Base-by-base conservation (phyloP, 208 protist genomes). In the Crithidia brevicula region DNA sequence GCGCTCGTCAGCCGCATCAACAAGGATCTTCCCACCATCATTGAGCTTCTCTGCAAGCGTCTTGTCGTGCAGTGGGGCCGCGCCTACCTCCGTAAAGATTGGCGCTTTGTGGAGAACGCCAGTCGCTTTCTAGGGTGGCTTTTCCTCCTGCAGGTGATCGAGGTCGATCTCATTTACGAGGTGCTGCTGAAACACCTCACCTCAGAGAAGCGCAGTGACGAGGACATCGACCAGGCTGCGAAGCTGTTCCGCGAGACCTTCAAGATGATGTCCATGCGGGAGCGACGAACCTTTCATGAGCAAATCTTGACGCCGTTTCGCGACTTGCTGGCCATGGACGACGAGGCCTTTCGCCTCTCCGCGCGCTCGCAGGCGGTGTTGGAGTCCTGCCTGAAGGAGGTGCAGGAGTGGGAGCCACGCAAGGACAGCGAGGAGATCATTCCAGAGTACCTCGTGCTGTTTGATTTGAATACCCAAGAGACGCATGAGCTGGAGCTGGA, bases 1-100 rank as follows among this genome's bases (percentile, higher is more conserved):
- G 93, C 98, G 2, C 68, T 99, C 16, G 81, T 98, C 8, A 91
- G 95, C 20, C 82, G 98, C 11, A 69, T 99, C 31, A 99, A 99
- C 83, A 98, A 97, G 10, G 98, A 99, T 70, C 88, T 99, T n/a
- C 98, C 98, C 3, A 89, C 89, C 23, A 87, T 99, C 27, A 97
- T 98, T 3, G 84, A 98, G 47, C 82, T 99, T 3, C 58, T 99
- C 15, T 71, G 98, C 23, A 89, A 92, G 45, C 83, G 99, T 23
- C 81, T 99, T 8, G 82, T 98, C 13, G 67, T 93, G 42, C 80
- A 97, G 71, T 99, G 96, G 88, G 74, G 67, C 23, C 85, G 85
- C 20, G 77, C 93, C 11, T 93, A 94, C 61, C 83, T 88, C 36
- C 93, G 96, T 25, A 90, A 92, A 59, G 96, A 99, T 66, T 98